Conservation (phyloP, 2,329 filamentous ascomycete genomes). For the Colletotrichum caudatum region DNA sequence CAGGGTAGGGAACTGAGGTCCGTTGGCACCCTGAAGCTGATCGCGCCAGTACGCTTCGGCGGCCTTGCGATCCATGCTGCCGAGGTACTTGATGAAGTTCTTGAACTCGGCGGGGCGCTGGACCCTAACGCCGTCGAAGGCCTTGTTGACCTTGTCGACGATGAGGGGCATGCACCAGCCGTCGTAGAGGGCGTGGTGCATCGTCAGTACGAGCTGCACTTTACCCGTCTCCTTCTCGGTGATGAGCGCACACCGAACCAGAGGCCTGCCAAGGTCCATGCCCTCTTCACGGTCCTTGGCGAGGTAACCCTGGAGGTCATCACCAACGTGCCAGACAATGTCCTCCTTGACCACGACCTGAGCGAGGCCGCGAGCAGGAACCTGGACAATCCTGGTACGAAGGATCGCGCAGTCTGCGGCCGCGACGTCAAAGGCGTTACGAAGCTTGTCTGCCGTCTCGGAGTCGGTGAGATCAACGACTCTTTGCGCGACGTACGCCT, state of each 20-base stretch:
- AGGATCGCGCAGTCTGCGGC: slow-evolving; percentile 56
- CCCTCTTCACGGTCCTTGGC: slow-evolving; percentile 53
- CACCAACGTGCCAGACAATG: slow-evolving; percentile 51
- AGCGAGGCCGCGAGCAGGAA: slow-evolving; percentile 56
- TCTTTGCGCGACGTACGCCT: slow-evolving; percentile 65
- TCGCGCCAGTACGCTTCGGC: slow-evolving; percentile 62
- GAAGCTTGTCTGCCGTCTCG: slow-evolving; percentile 53
- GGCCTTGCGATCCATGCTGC: slow-evolving; percentile 51
- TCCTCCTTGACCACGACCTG: slow-evolving; percentile 60
- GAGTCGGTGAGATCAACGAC: slow-evolving; percentile 56
- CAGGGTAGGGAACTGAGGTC: slow-evolving; percentile 61
- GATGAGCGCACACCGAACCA: slow-evolving; percentile 61
- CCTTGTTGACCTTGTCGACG: slow-evolving; percentile 61
- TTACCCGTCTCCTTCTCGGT: slow-evolving; percentile 48
- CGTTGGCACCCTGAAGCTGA: slow-evolving; percentile 58
- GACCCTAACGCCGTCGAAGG: slow-evolving; percentile 52
- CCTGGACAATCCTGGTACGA: slow-evolving; percentile 63
- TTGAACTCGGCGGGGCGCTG: slow-evolving; percentile 58
- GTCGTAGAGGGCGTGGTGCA: slow-evolving; percentile 69
- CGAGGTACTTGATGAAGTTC: slow-evolving; percentile 63
- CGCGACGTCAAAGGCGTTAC: slow-evolving; percentile 57
- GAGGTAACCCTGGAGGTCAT: slow-evolving; percentile 56
- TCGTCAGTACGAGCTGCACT: slow-evolving; percentile 63
- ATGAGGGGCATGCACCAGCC: slow-evolving; percentile 67
- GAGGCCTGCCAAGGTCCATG: slow-evolving; percentile 59